Evolutionary conservation across 306 rosid genomes (phyloP).

Genomic region (Trifolium fragiferum): DNA sequence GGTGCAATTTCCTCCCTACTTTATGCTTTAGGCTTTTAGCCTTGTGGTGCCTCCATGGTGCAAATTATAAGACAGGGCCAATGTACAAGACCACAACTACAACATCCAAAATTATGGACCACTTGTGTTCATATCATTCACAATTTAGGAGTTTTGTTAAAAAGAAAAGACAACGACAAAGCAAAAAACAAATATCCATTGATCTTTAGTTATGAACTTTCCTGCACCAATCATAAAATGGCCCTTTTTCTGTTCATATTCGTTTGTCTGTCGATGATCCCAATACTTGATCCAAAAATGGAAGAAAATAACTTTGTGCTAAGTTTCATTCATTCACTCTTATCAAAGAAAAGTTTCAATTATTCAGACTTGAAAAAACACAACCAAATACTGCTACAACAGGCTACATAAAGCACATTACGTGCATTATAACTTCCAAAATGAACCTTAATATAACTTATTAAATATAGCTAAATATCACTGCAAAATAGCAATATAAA

Average conservation of each 20-base stretch:
- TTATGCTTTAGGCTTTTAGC: constrained; percentile 11
- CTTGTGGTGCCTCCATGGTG: background rate
- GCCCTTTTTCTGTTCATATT: background rate
- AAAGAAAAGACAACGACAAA: constrained; percentile 33
- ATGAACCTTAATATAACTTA: constrained; percentile 23
- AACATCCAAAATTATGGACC: constrained; percentile 16
- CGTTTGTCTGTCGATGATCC: background rate
- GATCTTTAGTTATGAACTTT: constrained; percentile 1
- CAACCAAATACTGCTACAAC: constrained; percentile 37
- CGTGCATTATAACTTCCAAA: constrained; percentile 39
- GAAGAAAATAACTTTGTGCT: constrained; percentile 15
- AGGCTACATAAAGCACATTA: constrained; percentile 27
- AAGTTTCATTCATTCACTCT: constrained; percentile 4
- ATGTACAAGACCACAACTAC: background rate
- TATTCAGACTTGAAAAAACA: background rate
- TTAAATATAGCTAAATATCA: constrained; percentile 30
- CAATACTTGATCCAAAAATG: background rate
- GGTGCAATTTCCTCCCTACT: background rate
- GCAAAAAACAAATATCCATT: background rate
- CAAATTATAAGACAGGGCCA: background rate
- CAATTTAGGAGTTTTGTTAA: background rate
- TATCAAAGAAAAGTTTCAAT: background rate
- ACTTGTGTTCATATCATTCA: constrained; percentile 2
- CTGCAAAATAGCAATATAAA: constrained; percentile 25
- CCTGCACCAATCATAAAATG: background rate